Base-by-base conservation (phyloP, 495 filamentous ascomycete genomes). In the Daldinia caldariorum region DNA sequence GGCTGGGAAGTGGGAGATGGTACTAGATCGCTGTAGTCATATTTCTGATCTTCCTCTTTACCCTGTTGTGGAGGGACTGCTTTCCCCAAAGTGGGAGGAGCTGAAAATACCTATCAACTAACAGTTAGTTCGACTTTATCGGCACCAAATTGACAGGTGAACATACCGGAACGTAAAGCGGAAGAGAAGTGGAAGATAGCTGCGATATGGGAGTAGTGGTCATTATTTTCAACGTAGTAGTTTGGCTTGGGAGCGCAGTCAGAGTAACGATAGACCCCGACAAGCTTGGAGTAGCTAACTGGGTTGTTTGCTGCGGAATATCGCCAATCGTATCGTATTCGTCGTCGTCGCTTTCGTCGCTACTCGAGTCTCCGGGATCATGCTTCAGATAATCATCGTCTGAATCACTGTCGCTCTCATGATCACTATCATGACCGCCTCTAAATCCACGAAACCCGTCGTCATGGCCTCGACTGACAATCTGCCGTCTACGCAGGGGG, bases 171-270 rank as follows among this genome's bases (percentile, higher is more conserved):
- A 35, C n/a, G 8, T 12, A 1, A 0, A 22, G 2, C 31, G 45
- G 34, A 10, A 5, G 9, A 16, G 56, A 32, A 37, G 63, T 35
- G 51, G 60, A 34, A 0, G 57, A 18, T 34, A 53, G 29, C 29
- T 34, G 41, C 10, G 51, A 50, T n/a, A 22, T 26, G 38, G 51
- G 18, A 45, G 43, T 45, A 37, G 49, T 71, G 18, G 50, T 22
- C 22, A 51, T 26, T 0, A 37, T 50, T 37, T 50, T 26, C 9
- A 26, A 35, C 53, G 69, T 64, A 60, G 39, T 47, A 22, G 43
- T 22, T 71, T 63, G 53, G 35, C 59, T 58, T 20, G 69, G 63
- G 37, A 59, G 18, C 14, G 69, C 63, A n/a, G 69, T 66, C 5
- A 65, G 31, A 59, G 62, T 70, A 37, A 59, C 41, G 38, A 71